These are phyloP conservation scores for Rhytidhysteron rufulum DNA, from an alignment of 2,329 filamentous ascomycete species.

Conservation along the genomic window DNA sequence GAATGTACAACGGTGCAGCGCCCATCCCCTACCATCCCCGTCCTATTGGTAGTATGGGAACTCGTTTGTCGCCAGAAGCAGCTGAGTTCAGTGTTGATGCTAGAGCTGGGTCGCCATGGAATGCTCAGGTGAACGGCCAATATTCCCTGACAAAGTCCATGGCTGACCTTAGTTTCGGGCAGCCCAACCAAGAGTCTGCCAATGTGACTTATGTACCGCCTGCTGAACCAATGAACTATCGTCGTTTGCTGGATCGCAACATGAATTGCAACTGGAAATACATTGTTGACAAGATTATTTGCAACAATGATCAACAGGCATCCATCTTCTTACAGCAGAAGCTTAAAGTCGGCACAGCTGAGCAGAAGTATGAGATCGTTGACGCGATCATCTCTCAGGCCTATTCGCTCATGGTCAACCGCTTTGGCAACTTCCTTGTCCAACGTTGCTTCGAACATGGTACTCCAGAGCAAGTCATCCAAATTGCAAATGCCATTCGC, in stretches of 20 bases:
- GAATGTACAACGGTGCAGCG: conserved; percentile 10
- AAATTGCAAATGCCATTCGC: conserved; percentile 90
- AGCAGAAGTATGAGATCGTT: conserved; percentile 97
- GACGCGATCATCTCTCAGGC: conserved; percentile 93
- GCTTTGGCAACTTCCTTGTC: conserved; percentile 97
- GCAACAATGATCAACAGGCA: conserved; percentile 97
- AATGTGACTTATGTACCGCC: conserved; percentile 76
- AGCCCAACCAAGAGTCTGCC: conserved; percentile 25
- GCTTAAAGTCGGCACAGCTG: conserved; percentile 89
- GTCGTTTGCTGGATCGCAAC: conserved; percentile 88
- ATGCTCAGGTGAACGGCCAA: conserved; percentile 25
- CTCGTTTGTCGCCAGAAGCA: conserved; percentile 44
- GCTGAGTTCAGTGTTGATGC: conserved; percentile 40
- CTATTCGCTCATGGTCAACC: conserved; percentile 95
- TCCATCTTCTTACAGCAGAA: conserved; percentile 99
- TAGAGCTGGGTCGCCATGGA: conserved; percentile 38
- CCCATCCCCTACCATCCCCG: conserved; percentile 23
- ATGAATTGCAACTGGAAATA: conserved; percentile 99
- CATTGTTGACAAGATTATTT: conserved; percentile 98
- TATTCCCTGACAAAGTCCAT: neutral
- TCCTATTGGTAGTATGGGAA: conserved; percentile 34
- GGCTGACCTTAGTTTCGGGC: conserved; percentile 6
- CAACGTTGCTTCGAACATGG: conserved; percentile 99
- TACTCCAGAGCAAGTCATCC: conserved; percentile 84
- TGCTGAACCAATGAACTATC: conserved; percentile 92